These are phyloP conservation scores for Choiromyces venosus DNA, from an alignment of 495 filamentous ascomycete species.

Conservation along the genomic window DNA sequence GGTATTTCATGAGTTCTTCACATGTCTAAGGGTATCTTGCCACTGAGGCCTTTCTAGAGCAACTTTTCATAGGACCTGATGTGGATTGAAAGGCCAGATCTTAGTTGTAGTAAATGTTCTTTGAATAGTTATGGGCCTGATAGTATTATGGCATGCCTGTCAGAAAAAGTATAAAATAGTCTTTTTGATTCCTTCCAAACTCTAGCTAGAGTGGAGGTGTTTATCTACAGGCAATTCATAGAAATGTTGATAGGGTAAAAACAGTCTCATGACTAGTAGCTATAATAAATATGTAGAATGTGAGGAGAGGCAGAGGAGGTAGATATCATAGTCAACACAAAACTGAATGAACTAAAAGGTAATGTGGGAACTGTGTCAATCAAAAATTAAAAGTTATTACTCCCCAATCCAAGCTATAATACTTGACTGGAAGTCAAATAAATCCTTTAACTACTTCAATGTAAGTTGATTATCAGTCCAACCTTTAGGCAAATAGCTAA, in stretches of 20 bases:
- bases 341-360: slow-evolving; percentile 14
- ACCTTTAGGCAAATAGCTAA: slow-evolving; percentile 4
- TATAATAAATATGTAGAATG: slow-evolving; percentile 9
- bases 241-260: slow-evolving; percentile 3
- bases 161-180: background rate
- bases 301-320: background rate
- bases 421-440: slow-evolving; percentile 3
- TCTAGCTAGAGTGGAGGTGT: background rate
- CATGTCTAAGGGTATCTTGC: background rate
- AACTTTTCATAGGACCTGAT: background rate
- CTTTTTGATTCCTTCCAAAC: background rate
- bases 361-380: slow-evolving; percentile 14
- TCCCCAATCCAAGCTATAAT: background rate
- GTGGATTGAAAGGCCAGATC: background rate
- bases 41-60: background rate
- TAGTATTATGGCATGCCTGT: background rate
- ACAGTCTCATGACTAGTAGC: slow-evolving; percentile 4
- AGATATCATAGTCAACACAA: background rate
- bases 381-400: slow-evolving; percentile 10
- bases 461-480: slow-evolving; percentile 11
- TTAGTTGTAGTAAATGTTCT: background rate
- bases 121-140: background rate
- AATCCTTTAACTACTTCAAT: slow-evolving; percentile 14
- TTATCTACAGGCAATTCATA: slow-evolving; percentile 10
- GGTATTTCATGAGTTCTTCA: background rate